Percentiles rank a stretch among this genome's conserved stretches.
phyloP scores from a whole-genome alignment of 2,329 filamentous ascomycete genomes.

The Colletotrichum sp. region DNA sequence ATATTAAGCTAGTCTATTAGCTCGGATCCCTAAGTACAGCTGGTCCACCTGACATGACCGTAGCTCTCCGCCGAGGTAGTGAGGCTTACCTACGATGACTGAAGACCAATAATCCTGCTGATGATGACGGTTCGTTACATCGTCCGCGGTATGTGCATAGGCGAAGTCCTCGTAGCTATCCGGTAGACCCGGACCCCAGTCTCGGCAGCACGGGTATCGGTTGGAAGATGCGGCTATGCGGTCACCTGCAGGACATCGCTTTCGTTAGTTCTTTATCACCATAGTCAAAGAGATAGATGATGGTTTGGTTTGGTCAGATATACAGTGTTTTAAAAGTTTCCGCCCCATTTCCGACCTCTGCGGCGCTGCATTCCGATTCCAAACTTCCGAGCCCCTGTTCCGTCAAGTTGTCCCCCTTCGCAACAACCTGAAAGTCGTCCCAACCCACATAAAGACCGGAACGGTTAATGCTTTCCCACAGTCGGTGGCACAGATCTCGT shows the following conservation, averaged over 20 bases:
- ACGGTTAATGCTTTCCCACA: neutral
- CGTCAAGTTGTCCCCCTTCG: neutral
- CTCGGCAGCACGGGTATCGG: neutral
- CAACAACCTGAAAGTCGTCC: neutral
- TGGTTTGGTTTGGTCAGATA: neutral
- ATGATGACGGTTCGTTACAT: neutral
- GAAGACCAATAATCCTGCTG: neutral
- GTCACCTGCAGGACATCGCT: neutral
- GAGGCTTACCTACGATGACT: neutral
- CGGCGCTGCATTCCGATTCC: neutral
- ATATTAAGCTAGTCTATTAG: neutral
- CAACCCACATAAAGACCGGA: neutral
- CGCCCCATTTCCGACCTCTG: neutral
- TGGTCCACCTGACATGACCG: neutral
- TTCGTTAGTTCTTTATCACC: neutral
- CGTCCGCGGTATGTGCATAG: neutral
- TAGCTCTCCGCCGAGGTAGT: neutral
- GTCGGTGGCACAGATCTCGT: neutral
- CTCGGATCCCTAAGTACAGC: neutral
- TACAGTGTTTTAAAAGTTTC: neutral
- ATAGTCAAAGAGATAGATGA: neutral
- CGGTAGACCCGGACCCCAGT: neutral
- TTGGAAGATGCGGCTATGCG: neutral
- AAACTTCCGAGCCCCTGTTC: neutral
- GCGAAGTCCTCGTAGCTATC: neutral